phyloP scores from a whole-genome alignment of 2,329 filamentous ascomycete species.

The Ophiosphaerella herpotricha region DNA sequence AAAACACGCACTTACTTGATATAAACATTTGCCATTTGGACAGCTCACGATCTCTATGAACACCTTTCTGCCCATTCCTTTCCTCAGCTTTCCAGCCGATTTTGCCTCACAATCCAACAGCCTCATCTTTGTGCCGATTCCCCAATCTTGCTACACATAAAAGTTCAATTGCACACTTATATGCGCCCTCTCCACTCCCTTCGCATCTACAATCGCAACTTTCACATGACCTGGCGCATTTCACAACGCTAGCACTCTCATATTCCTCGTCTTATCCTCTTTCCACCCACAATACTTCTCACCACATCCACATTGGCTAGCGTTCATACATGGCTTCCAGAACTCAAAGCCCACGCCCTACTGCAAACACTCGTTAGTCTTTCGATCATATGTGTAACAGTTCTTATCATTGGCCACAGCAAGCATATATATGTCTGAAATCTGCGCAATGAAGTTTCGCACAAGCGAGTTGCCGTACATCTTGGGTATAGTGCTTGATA shows the following conservation, averaged over 20 bases:
- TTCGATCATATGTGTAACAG: slow-evolving; percentile 5
- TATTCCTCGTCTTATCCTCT: background rate
- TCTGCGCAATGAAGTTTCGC: slow-evolving; percentile 2
- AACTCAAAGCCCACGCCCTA: too few relatives aligned
- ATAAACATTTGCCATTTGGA: background rate
- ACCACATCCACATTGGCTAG: background rate
- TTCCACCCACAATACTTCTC: background rate
- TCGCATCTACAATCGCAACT: background rate
- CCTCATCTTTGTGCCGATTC: background rate
- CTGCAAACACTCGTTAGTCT: background rate
- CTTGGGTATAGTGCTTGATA: background rate
- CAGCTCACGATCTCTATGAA: slow-evolving; percentile 4
- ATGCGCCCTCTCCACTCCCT: background rate
- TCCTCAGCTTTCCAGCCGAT: background rate
- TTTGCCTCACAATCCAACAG: slow-evolving; percentile 4
- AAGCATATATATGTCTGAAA: slow-evolving; percentile 5
- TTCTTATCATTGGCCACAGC: slow-evolving; percentile 2
- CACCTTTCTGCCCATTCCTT: background rate
- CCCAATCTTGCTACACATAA: background rate
- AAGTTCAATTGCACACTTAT: slow-evolving; percentile 6
- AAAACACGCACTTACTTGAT: too few relatives aligned
- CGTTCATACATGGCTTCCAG: background rate
- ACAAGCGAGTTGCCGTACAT: background rate
- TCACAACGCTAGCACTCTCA: background rate
- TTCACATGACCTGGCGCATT: slow-evolving; percentile 8